These are phyloP conservation scores for Panus rudis DNA, from an alignment of 768 basidiomycete genomes.

Conservation along the genomic window DNA sequence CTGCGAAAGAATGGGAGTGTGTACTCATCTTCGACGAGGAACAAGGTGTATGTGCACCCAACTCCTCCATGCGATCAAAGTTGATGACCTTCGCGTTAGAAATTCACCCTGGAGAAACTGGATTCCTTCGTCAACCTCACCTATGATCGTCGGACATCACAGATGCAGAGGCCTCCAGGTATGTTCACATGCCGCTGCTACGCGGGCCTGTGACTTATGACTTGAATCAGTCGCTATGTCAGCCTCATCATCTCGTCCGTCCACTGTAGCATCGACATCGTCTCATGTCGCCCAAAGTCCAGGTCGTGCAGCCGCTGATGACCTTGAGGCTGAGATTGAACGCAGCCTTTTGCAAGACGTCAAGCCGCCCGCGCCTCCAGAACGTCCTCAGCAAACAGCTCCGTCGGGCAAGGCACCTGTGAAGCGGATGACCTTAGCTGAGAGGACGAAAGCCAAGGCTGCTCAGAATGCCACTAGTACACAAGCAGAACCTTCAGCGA, in stretches of 20 bases:
- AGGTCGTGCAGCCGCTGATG: slow-evolving; percentile 11
- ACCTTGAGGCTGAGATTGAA: slow-evolving; percentile 22
- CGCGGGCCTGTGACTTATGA: too few species aligned
- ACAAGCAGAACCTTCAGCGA: slow-evolving; percentile 2
- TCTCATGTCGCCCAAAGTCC: slow-evolving; percentile 1
- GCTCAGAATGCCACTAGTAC: slow-evolving; percentile 1
- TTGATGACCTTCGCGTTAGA: slow-evolving; percentile 31
- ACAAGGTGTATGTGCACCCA: slow-evolving; percentile 39
- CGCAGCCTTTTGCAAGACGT: slow-evolving; percentile 4
- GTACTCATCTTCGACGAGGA: slow-evolving; percentile 78
- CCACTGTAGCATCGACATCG: slow-evolving; percentile 11
- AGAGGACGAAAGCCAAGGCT: too few species aligned
- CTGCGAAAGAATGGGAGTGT: slow-evolving; percentile 66
- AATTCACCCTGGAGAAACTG: slow-evolving; percentile 68
- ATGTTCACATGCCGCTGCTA: too few species aligned
- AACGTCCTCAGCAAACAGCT: too few species aligned
- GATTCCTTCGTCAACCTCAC: slow-evolving; percentile 56
- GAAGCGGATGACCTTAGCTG: too few species aligned
- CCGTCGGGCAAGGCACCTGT: too few species aligned
- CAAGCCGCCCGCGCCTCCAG: too few species aligned
- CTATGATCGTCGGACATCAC: slow-evolving; percentile 39
- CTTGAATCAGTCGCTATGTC: too few species aligned
- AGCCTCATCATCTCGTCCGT: slow-evolving; percentile 8
- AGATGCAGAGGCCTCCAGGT: too few species aligned
- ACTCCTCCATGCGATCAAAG: slow-evolving; percentile 9